Conservation (phyloP, 2,329 filamentous ascomycete genomes). For the Clarireedia monteithiana region DNA sequence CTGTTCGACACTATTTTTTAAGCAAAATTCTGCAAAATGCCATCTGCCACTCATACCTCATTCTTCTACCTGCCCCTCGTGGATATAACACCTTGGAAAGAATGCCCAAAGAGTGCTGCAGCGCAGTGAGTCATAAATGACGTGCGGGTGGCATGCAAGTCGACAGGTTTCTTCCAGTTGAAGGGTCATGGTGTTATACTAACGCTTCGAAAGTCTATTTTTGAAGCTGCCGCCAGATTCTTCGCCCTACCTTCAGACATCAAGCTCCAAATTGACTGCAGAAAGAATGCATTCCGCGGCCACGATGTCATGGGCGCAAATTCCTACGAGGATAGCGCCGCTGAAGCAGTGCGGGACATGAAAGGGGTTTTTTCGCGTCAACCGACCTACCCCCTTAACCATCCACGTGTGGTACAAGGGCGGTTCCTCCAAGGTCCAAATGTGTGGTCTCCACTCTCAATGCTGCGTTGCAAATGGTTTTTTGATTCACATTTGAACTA, state of each 20-base stretch:
- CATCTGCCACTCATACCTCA: too few species aligned
- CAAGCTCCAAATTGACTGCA: conserved; percentile 33
- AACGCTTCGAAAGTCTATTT: conserved; percentile 31
- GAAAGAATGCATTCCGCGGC: not conserved
- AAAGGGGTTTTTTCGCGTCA: too few species aligned
- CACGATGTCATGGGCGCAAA: not conserved
- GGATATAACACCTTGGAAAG: not conserved
- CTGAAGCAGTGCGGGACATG: too few species aligned
- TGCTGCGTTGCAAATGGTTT: too few species aligned
- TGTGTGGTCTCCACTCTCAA: too few species aligned
- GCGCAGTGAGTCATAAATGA: conserved; percentile 26
- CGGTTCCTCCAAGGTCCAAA: too few species aligned
- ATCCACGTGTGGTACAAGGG: too few species aligned
- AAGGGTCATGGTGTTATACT: conserved; percentile 36
- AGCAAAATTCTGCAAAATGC: too few species aligned
- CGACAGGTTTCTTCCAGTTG: conserved; percentile 45
- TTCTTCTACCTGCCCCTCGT: not conserved
- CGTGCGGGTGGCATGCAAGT: conserved; percentile 35
- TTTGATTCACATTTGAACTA: too few species aligned
- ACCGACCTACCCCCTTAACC: too few species aligned
- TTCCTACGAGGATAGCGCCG: not conserved
- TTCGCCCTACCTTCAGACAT: conserved; percentile 39
- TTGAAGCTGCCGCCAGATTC: conserved; percentile 35
- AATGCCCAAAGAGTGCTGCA: conserved; percentile 2
- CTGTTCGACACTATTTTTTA: too few species aligned